phyloP scores from a whole-genome alignment of 2,329 filamentous ascomycete species.

The Onygenales sp. region DNA sequence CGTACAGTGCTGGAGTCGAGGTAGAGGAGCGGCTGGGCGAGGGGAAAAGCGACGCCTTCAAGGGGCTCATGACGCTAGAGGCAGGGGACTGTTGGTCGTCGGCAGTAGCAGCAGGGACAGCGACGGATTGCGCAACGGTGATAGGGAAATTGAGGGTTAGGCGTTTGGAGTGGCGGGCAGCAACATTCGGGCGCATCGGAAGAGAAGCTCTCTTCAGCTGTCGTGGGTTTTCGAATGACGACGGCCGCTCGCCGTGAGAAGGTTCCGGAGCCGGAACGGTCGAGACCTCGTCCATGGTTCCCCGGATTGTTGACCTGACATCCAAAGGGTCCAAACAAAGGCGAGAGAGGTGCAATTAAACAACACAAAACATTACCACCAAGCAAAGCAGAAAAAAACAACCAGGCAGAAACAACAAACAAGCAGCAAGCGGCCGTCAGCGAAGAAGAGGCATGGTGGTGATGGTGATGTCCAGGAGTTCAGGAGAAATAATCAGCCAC shows the following conservation, averaged over 20 bases:
- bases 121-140: slow-evolving; percentile 7
- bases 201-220: slow-evolving; percentile 21
- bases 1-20: slow-evolving; percentile 7
- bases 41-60: slow-evolving; percentile 22
- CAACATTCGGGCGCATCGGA: slow-evolving; percentile 23
- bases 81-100: slow-evolving; percentile 17
- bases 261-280: neutral
- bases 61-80: slow-evolving; percentile 24
- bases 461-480: neutral
- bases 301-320: neutral
- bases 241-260: neutral
- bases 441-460: neutral
- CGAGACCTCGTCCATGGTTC: slow-evolving; percentile 2
- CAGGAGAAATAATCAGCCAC: neutral
- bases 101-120: slow-evolving; percentile 11
- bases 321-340: neutral
- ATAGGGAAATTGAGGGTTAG: slow-evolving; percentile 40
- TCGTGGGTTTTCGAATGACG: slow-evolving; percentile 1
- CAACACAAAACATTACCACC: neutral
- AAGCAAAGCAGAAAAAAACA: neutral
- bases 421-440: slow-evolving; percentile 1
- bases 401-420: neutral
- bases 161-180: slow-evolving; percentile 34
- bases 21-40: slow-evolving; percentile 21
- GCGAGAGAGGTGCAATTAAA: neutral